Evolutionary conservation across 2,329 filamentous ascomycete genomes (phyloP).

Genomic region (Xylariaceae sp.): DNA sequence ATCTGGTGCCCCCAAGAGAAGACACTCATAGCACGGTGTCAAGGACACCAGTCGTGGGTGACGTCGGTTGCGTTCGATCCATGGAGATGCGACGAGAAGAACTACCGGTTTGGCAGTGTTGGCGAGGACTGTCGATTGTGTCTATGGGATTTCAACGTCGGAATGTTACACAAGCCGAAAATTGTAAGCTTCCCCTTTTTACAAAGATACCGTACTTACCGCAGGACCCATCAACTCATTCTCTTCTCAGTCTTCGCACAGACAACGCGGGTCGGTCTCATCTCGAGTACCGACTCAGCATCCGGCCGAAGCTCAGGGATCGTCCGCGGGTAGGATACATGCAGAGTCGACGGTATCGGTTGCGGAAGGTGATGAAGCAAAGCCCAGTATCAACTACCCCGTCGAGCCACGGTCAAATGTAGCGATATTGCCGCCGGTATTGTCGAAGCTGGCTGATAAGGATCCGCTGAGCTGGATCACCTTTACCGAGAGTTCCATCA

Average conservation of each 20-base stretch:
- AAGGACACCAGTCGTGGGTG: slow-evolving; percentile 95
- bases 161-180: slow-evolving; percentile 90
- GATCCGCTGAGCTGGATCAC: slow-evolving; percentile 85
- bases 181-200: slow-evolving; percentile 51
- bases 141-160: slow-evolving; percentile 95
- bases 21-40: slow-evolving; percentile 81
- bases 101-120: slow-evolving; percentile 92
- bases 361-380: slow-evolving; percentile 45
- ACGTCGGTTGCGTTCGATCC: slow-evolving; percentile 90
- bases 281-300: slow-evolving; percentile 47
- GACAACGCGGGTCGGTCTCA: slow-evolving; percentile 51
- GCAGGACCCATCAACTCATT: neutral
- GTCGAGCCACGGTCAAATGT: slow-evolving; percentile 82
- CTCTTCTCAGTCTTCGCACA: slow-evolving; percentile 43
- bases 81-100: slow-evolving; percentile 93
- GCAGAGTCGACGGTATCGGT: slow-evolving; percentile 64
- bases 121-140: slow-evolving; percentile 88
- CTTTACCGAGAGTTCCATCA: slow-evolving; percentile 90
- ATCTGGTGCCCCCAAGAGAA: slow-evolving; percentile 89
- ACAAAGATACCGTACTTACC: neutral
- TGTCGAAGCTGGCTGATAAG: slow-evolving; percentile 79
- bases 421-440: slow-evolving; percentile 82
- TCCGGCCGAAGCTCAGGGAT: slow-evolving; percentile 58
- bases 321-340: slow-evolving; percentile 53
- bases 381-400: slow-evolving; percentile 61